These are phyloP conservation scores for Blastobotrys arbuscula DNA, from an alignment of 1,139 yeast species.

Conservation along the genomic window DNA sequence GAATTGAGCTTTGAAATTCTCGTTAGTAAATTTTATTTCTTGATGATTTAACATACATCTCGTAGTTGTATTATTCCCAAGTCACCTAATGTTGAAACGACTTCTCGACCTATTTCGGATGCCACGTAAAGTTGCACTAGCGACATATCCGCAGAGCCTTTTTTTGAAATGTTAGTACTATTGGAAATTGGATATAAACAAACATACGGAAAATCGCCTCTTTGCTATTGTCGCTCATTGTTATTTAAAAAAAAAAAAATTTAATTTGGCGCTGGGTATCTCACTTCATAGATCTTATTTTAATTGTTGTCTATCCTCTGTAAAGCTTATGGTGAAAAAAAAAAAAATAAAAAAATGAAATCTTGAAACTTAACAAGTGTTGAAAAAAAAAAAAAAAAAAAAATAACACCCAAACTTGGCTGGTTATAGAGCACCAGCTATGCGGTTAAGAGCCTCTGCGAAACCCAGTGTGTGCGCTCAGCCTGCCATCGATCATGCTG, in stretches of 20 bases:
- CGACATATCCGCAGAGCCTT: conserved; percentile 89
- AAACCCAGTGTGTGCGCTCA: too few relatives aligned
- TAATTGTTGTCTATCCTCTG: too few relatives aligned
- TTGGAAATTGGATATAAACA: neutral
- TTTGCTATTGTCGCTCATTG: neutral
- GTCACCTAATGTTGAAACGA: conserved; percentile 79
- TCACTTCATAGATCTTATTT: too few relatives aligned
- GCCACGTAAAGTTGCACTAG: conserved; percentile 89
- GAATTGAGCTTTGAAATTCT: conserved; percentile 41
- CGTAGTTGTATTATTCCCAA: conserved; percentile 85
- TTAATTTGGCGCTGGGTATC: too few relatives aligned
- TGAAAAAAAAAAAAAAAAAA: conserved; percentile 1
- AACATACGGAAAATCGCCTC: conserved; percentile 28
- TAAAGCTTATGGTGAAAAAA: neutral
- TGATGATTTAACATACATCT: conserved; percentile 40
- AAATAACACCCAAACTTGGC: neutral
- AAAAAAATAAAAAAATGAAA: too few relatives aligned
- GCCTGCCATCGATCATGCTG: too few relatives aligned
- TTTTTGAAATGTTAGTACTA: neutral
- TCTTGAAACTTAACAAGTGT: conserved; percentile 1
- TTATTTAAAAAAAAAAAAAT: neutral
- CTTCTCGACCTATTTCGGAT: conserved; percentile 82
- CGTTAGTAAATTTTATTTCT: conserved; percentile 16
- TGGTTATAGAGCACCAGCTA: neutral
- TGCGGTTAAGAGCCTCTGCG: too few relatives aligned